Base-by-base conservation (phyloP, 2,329 filamentous ascomycete genomes). In the Aureobasidium vineae region DNA sequence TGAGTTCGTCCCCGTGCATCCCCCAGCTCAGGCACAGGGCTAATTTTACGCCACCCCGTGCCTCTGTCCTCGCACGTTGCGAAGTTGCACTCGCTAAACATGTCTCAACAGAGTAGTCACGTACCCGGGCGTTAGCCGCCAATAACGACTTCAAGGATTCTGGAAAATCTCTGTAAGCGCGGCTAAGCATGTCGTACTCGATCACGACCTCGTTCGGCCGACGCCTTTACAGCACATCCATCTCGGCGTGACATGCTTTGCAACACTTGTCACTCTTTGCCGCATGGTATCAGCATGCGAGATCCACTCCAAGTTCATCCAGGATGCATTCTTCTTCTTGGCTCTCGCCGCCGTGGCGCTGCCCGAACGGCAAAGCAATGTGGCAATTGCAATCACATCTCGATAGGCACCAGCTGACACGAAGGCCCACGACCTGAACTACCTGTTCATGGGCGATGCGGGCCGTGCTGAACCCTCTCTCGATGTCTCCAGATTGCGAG, bases 161-260 rank as follows among this genome's bases (percentile, higher is more conserved):
- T 61, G 57, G 43, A 49, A 61, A 38, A 26, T 36, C 31, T 61
- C 28, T 47, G 28, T 38, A 45, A 21, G 54, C 57, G 41, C 57
- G 13, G 19, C 38, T 31, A 38, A 28, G 23, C 16, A 15, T 16
- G 10, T 40, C 36, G n/a, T 19, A 19, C 36, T 33, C 38, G 38
- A 11, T 26, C 43, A 36, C 31, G 4, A 47, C 43, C 41, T 38
- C 10, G 19, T 21, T 61, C 43, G n/a, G 31, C 40, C 26, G 40
- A 38, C 57, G 31, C 57, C 6, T 23, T 7, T 16, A 50, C 23
- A 36, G 21, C 28, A 63, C 40, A 15, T 41, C 21, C 16, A 2
- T 28, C 59, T 63, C 21, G 59, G 45, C 59, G 36, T 28, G 23
- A 40, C 31, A 63, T 52, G 59, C 45, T 63, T 63, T 63, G 45